Evolutionary conservation across 2,329 filamentous ascomycete species (phyloP).

Genomic region (Didymella exigua): DNA sequence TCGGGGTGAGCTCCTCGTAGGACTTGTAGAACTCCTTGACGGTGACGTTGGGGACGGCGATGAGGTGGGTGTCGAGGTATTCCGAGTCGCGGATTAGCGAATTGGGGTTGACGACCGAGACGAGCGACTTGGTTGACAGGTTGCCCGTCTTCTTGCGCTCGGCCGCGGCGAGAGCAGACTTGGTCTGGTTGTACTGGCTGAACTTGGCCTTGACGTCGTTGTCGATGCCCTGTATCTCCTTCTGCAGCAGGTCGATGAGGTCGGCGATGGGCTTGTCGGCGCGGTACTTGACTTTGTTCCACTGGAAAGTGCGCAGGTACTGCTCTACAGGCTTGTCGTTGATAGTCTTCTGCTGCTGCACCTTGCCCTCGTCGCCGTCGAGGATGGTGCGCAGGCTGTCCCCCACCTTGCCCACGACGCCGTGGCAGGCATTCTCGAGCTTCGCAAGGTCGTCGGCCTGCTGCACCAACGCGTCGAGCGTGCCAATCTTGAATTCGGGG

Average conservation of each 20-base stretch:
- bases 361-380: slow-evolving; percentile 81
- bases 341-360: slow-evolving; percentile 86
- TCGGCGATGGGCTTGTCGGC: slow-evolving; percentile 88
- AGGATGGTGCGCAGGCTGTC: slow-evolving; percentile 84
- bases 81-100: slow-evolving; percentile 84
- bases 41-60: slow-evolving; percentile 80
- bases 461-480: slow-evolving; percentile 90
- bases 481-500: slow-evolving; percentile 97
- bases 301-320: slow-evolving; percentile 85
- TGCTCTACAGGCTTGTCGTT: slow-evolving; percentile 97
- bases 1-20: slow-evolving; percentile 86
- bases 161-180: slow-evolving; percentile 79
- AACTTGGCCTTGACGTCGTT: slow-evolving; percentile 95
- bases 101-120: slow-evolving; percentile 79
- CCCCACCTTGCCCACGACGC: slow-evolving; percentile 83
- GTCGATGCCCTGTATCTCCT: slow-evolving; percentile 91
- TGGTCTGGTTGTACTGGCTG: slow-evolving; percentile 90
- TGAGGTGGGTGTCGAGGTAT: slow-evolving; percentile 93
- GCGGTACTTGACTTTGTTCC: slow-evolving; percentile 98
- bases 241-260: slow-evolving; percentile 84
- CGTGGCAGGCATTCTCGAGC: slow-evolving; percentile 78
- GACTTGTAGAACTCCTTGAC: slow-evolving; percentile 87
- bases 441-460: slow-evolving; percentile 95
- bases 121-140: slow-evolving; percentile 89
- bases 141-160: slow-evolving; percentile 93